phyloP scores from a whole-genome alignment of 2,329 filamentous ascomycete genomes.

The Dendryphion nanum region DNA sequence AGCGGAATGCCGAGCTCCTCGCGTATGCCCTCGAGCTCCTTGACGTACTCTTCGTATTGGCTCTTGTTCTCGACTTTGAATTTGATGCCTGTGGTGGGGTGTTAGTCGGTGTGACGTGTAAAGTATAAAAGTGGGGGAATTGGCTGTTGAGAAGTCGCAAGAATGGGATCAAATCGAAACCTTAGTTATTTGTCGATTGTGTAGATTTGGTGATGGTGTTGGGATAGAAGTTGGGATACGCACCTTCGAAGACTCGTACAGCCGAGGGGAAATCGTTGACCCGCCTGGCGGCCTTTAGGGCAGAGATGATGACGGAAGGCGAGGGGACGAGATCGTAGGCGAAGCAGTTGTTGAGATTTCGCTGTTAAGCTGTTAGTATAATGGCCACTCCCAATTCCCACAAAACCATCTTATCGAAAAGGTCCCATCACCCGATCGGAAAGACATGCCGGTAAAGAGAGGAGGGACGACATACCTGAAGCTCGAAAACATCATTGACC shows the following conservation, averaged over 20 bases:
- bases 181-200: background rate
- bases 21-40: constrained; percentile 86
- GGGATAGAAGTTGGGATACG: constrained; percentile 27
- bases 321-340: constrained; percentile 99
- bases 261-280: constrained; percentile 99
- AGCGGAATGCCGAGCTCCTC: constrained; percentile 90
- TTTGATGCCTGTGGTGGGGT: constrained; percentile 72
- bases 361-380: constrained; percentile 49
- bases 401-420: too few species aligned
- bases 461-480: constrained; percentile 72
- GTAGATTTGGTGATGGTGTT: background rate
- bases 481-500: constrained; percentile 99
- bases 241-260: constrained; percentile 98
- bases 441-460: too few species aligned
- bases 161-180: background rate
- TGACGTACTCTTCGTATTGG: constrained; percentile 95
- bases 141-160: too few species aligned
- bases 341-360: constrained; percentile 99
- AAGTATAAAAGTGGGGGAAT: background rate
- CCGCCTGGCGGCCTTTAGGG: constrained; percentile 87
- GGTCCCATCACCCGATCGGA: too few species aligned
- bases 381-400: too few species aligned
- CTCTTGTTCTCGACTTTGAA: constrained; percentile 98
- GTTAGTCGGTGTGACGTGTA: constrained; percentile 22
- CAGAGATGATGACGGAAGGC: constrained; percentile 83